Conservation (phyloP, 345 rosid genomes). For the Clarkia xantiana region DNA sequence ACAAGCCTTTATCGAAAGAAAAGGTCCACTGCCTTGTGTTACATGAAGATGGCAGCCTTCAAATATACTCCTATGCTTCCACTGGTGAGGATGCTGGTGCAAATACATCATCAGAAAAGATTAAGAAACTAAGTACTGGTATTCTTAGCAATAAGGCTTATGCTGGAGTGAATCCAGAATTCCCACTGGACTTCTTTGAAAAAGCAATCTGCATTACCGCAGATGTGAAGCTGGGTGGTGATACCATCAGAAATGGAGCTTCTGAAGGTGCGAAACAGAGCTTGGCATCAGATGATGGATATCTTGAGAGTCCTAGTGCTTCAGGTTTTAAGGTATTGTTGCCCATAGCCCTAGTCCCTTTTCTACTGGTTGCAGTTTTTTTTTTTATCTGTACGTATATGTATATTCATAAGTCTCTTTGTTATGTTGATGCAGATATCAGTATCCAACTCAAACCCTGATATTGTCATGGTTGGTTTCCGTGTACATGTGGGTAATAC, state of each 20-base stretch:
- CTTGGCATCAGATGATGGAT: conserved; percentile 88
- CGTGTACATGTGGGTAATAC: conserved; percentile 87
- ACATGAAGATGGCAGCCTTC: conserved; percentile 98
- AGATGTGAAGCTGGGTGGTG: conserved; percentile 85
- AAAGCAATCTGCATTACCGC: conserved; percentile 80
- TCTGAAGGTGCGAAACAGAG: conserved; percentile 85
- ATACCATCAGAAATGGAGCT: conserved; percentile 86
- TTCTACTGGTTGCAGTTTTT: background rate
- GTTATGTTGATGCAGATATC: conserved; percentile 45
- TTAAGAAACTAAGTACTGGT: conserved; percentile 72
- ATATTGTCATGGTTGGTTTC: conserved; percentile 94
- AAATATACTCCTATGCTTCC: conserved; percentile 65
- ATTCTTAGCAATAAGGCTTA: conserved; percentile 74
- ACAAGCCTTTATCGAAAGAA: conserved; percentile 87
- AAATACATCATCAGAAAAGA: conserved; percentile 63
- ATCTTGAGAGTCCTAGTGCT: conserved; percentile 74
- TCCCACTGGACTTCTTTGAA: conserved; percentile 96
- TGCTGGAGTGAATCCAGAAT: conserved; percentile 73
- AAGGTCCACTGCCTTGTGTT: conserved; percentile 85
- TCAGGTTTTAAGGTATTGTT: conserved; percentile 72
- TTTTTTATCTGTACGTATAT: no score
- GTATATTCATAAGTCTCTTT: background rate
- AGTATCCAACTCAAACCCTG: conserved; percentile 83
- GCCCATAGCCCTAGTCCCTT: background rate
- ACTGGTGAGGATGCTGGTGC: conserved; percentile 46